phyloP scores from a whole-genome alignment of 192 early-diverging fungal genomes.

The Dissophora ornata region DNA sequence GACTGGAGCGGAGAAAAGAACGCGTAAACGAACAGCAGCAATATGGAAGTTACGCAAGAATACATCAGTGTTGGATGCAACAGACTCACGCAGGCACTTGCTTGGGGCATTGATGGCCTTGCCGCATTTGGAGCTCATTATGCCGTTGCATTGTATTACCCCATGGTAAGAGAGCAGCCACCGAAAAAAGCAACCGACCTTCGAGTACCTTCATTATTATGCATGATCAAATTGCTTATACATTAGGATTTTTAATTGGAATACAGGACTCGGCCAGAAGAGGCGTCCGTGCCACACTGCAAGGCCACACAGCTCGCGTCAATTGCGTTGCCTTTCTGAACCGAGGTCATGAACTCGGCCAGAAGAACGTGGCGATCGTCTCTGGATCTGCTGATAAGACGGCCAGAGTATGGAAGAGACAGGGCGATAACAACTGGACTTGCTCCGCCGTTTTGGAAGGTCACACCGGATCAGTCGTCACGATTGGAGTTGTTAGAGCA shows the following conservation, averaged over 20 bases:
- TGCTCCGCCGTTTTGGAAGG: slow-evolving; percentile 76
- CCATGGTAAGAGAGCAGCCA: slow-evolving; percentile 73
- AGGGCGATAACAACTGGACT: slow-evolving; percentile 57
- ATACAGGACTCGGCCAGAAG: slow-evolving; percentile 58
- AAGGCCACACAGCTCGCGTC: slow-evolving; percentile 81
- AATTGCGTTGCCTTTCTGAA: slow-evolving; percentile 81
- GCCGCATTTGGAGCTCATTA: slow-evolving; percentile 80
- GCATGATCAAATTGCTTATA: too few relatives aligned
- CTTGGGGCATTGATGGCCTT: slow-evolving; percentile 67
- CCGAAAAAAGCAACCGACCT: too few relatives aligned
- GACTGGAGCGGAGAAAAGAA: too few relatives aligned
- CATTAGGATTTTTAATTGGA: too few relatives aligned
- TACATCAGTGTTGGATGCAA: slow-evolving; percentile 76
- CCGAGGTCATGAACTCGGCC: slow-evolving; percentile 58
- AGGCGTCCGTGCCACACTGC: slow-evolving; percentile 70
- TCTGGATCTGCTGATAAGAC: slow-evolving; percentile 86
- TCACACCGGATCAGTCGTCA: slow-evolving; percentile 73
- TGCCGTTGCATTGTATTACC: slow-evolving; percentile 78
- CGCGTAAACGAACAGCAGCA: too few relatives aligned
- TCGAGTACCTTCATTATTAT: too few relatives aligned
- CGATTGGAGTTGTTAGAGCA: slow-evolving; percentile 69
- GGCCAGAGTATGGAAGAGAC: slow-evolving; percentile 77
- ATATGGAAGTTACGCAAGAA: slow-evolving; percentile 60
- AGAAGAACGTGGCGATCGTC: slow-evolving; percentile 72
- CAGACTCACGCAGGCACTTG: slow-evolving; percentile 68